phyloP scores from a whole-genome alignment of 176 grass and related monocot genomes.

The Stipa capillata region DNA sequence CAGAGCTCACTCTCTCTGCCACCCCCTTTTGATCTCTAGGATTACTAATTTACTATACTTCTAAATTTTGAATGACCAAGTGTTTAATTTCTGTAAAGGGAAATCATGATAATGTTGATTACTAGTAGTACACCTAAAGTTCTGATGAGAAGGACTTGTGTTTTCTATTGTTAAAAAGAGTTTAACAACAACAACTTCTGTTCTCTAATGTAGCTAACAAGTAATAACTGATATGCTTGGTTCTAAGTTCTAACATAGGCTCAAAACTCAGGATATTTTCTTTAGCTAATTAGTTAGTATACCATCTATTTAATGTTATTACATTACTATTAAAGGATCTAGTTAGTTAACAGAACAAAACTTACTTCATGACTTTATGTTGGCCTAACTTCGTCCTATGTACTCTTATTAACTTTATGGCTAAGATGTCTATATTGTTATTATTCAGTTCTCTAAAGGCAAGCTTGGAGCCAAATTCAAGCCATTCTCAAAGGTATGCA shows the following conservation, averaged over 20 bases:
- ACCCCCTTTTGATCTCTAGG: background rate
- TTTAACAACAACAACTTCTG: background rate
- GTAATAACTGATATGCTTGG: background rate
- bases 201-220: background rate
- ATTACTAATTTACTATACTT: too few species aligned
- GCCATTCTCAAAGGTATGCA: slow-evolving; percentile 87
- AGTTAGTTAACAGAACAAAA: background rate
- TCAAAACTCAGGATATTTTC: background rate
- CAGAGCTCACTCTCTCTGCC: background rate
- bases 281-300: background rate
- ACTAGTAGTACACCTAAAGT: background rate
- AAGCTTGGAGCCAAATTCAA: slow-evolving; percentile 92
- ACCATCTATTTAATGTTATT: background rate
- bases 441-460: slow-evolving; percentile 75
- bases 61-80: background rate
- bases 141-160: background rate
- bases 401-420: background rate
- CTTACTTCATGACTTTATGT: background rate
- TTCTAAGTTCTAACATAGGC: background rate
- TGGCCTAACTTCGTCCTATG: background rate
- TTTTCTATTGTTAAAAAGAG: background rate
- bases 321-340: background rate
- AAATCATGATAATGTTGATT: background rate
- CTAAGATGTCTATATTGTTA: background rate
- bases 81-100: background rate